Evolutionary conservation across 306 rosid species (phyloP).

Genomic region (Cucurbita argyrosperma): DNA sequence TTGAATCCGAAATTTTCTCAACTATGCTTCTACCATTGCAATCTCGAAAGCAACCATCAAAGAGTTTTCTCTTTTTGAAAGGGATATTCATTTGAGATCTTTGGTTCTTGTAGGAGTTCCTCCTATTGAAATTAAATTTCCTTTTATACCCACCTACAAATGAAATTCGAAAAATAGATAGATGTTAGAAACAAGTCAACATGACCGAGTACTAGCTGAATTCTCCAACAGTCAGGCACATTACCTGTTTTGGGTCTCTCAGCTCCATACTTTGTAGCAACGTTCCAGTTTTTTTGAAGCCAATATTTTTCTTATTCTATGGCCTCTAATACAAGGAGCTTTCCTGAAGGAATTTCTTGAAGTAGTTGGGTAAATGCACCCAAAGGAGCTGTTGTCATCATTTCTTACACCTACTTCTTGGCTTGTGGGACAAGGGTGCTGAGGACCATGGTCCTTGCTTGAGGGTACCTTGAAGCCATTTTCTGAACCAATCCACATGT

Average conservation of each 20-base stretch:
- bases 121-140: background rate
- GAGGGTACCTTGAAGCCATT: slow-evolving; percentile 33
- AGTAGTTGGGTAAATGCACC: slow-evolving; percentile 47
- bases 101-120: slow-evolving; percentile 14
- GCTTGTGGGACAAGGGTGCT: slow-evolving; percentile 28
- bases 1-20: slow-evolving; percentile 25
- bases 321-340: slow-evolving; percentile 32
- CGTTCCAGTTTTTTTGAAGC: slow-evolving; percentile 64
- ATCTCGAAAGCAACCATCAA: slow-evolving; percentile 23
- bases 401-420: slow-evolving; percentile 71
- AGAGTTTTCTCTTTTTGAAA: slow-evolving; percentile 72
- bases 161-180: background rate
- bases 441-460: slow-evolving; percentile 27
- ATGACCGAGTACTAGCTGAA: background rate
- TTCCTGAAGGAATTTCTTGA: slow-evolving; percentile 35
- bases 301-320: slow-evolving; percentile 50
- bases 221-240: slow-evolving; percentile 1
- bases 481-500: slow-evolving; percentile 19
- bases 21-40: slow-evolving; percentile 24
- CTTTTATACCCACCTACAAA: slow-evolving; percentile 21
- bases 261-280: slow-evolving; percentile 33
- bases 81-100: slow-evolving; percentile 72
- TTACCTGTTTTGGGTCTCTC: slow-evolving; percentile 34
- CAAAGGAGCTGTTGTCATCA: slow-evolving; percentile 71
- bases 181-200: background rate